Conservation (phyloP, 371 early-diverging fungal species). For the Smittium culicis region DNA sequence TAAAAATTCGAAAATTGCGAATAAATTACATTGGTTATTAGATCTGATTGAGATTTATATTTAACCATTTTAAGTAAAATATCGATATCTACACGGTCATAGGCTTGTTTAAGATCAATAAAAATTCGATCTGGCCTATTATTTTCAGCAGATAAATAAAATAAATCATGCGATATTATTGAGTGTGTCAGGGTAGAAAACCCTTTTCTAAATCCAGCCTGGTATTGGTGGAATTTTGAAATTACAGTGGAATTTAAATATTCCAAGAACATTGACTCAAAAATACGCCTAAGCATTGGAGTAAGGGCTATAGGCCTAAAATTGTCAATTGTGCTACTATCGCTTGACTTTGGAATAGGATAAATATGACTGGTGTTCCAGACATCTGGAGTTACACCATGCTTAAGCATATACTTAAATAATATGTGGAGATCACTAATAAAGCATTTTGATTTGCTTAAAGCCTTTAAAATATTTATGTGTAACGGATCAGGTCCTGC, state of each 20-base stretch:
- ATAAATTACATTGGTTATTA: neutral
- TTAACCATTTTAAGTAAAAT: constrained; percentile 3
- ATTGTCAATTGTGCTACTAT: neutral
- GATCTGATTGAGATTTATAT: neutral
- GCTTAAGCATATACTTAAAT: neutral
- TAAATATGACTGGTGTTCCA: neutral
- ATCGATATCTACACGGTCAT: neutral
- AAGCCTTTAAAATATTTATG: neutral
- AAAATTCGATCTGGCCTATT: neutral
- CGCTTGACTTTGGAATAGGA: neutral
- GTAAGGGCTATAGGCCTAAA: neutral
- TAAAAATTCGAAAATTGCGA: neutral
- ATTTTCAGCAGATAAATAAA: neutral
- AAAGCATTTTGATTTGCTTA: neutral
- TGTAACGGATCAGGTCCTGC: neutral
- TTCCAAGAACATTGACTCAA: neutral
- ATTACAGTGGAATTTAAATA: neutral
- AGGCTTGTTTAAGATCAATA: neutral
- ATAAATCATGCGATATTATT: constrained; percentile 9
- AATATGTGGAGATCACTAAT: neutral
- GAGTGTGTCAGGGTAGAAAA: constrained; percentile 1
- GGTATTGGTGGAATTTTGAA: neutral
- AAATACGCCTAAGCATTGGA: neutral
- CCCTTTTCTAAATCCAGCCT: constrained; percentile 5
- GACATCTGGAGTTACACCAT: neutral